Evolutionary conservation across 768 basidiomycete species (phyloP), one percentile per base, ranked within the genome.

Genomic region (Cystofilobasidium macerans): DNA sequence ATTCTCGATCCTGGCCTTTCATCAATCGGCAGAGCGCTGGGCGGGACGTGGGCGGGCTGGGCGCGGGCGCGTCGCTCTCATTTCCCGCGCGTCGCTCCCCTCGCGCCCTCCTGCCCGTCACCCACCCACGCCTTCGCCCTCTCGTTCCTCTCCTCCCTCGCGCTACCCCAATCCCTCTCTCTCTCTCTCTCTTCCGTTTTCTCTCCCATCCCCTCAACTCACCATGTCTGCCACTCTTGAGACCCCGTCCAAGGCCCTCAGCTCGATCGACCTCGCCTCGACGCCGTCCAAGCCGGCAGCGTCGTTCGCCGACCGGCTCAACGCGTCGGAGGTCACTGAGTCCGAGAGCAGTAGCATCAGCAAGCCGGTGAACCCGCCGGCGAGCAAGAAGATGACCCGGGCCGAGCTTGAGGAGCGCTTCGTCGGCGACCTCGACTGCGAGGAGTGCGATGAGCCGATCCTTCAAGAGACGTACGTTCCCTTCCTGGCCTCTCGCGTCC

Each of bases 361-460:
- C n/a, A n/a, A n/a, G n/a, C n/a, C n/a, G n/a, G n/a, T 16, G 30
- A 32, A 8, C 5, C 30, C 11, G 51, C 51, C 51, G 51, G 28
- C 51, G 51, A 9, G 16, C 35, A 38, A n/a, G 35, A 54, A 54
- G 51, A 26, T 30, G 5, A 54, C 51, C 14, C 57, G 35, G 9
- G 78, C 79, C 12, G 74, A 73, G 64, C 78, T 77, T 61, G 79
- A 81, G n/a, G 76, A 75, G 67, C 78, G 78, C 64, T 87, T 84
- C 71, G 86, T 88, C 28, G 86, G 87, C 36, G 84, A 87, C 35
- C 75, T 86, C 51, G 81, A 85, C 67, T 80, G 75, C 56, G 74
- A 75, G 61, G 76, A 77, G 71, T 74, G 73, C 71, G 76, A 77
- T 57, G 76, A 77, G 70, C 76, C 76, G 33, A 71, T 76, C 30